Conservation (phyloP, 2,329 filamentous ascomycete species). For the Aureobasidium sp. region DNA sequence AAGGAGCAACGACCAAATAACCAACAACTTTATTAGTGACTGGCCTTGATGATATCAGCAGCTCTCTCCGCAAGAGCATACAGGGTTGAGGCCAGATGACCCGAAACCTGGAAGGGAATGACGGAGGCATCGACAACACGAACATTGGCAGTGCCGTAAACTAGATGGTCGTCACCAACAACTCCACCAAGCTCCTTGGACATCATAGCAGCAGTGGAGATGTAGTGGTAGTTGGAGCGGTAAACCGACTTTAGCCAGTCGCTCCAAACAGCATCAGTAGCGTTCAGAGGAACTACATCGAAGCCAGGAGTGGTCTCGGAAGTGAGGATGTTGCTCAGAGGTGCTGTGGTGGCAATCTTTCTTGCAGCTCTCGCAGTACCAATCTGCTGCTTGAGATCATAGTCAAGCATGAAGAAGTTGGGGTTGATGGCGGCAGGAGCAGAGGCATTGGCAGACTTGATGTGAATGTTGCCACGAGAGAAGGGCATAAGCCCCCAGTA, state of each 20-base stretch:
- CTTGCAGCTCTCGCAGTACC: constrained; percentile 24
- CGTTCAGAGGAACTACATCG: constrained; percentile 12
- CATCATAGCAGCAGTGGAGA: constrained; percentile 28
- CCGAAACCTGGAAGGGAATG: constrained; percentile 25
- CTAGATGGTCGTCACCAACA: constrained; percentile 23
- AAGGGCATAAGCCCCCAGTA: constrained; percentile 30
- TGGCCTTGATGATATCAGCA: constrained; percentile 20
- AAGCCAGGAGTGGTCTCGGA: constrained; percentile 12
- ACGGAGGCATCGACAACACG: constrained; percentile 30
- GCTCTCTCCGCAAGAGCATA: constrained; percentile 31
- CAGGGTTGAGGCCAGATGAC: constrained; percentile 28
- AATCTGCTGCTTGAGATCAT: constrained; percentile 25
- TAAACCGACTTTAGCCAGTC: constrained; percentile 10
- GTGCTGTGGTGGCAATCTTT: constrained; percentile 12
- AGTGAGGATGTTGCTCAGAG: constrained; percentile 18
- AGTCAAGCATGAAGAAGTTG: constrained; percentile 31
- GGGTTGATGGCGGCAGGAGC: constrained; percentile 31
- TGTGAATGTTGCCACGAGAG: constrained; percentile 27
- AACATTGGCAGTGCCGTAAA: constrained; percentile 28
- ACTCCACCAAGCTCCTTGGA: constrained; percentile 25
- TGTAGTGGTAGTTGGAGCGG: constrained; percentile 25
- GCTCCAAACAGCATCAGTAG: constrained; percentile 17
- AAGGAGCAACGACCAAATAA: neutral
- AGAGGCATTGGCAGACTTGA: constrained; percentile 22
- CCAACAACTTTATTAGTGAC: neutral